Evolutionary conservation across 2,329 filamentous ascomycete species (phyloP).

Genomic region (Pseudogymnoascus destructans): DNA sequence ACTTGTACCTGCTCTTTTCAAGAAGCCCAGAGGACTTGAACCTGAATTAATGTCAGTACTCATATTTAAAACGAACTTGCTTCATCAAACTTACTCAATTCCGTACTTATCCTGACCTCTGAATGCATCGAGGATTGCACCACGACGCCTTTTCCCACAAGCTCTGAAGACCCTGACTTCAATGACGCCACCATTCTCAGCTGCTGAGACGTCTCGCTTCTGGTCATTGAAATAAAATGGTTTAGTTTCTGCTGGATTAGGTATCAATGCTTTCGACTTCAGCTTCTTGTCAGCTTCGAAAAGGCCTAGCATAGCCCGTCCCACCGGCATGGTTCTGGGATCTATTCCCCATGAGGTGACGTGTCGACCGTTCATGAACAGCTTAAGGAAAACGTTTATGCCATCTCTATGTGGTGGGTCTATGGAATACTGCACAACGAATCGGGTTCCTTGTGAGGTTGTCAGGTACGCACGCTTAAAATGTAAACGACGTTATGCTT

Average conservation of each 20-base stretch:
- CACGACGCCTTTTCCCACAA: conserved; percentile 32
- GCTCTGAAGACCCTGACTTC: conserved; percentile 41
- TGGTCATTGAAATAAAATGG: conserved; percentile 36
- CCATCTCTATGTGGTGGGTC: conserved; percentile 25
- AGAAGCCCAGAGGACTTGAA: conserved; percentile 40
- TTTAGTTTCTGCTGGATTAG: conserved; percentile 34
- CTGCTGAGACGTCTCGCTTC: conserved; percentile 26
- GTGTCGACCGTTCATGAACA: conserved; percentile 40
- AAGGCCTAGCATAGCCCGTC: conserved; percentile 34
- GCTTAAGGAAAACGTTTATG: conserved; percentile 39
- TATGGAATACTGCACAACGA: conserved; percentile 38
- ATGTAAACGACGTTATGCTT: background rate
- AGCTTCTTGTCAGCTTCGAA: conserved; percentile 36
- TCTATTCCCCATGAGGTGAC: conserved; percentile 41
- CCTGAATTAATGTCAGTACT: conserved; percentile 24
- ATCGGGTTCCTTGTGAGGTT: conserved; percentile 33
- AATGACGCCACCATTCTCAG: conserved; percentile 42
- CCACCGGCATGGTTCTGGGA: conserved; percentile 25
- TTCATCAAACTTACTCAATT: conserved; percentile 34
- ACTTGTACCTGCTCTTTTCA: conserved; percentile 25
- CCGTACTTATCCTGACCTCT: conserved; percentile 38
- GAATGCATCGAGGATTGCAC: conserved; percentile 32
- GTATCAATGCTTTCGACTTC: conserved; percentile 25
- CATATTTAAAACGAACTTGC: background rate
- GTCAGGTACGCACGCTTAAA: background rate